These are phyloP conservation scores for Acorus gramineus DNA, from an alignment of 106 monocot genomes.

Conservation along the genomic window DNA sequence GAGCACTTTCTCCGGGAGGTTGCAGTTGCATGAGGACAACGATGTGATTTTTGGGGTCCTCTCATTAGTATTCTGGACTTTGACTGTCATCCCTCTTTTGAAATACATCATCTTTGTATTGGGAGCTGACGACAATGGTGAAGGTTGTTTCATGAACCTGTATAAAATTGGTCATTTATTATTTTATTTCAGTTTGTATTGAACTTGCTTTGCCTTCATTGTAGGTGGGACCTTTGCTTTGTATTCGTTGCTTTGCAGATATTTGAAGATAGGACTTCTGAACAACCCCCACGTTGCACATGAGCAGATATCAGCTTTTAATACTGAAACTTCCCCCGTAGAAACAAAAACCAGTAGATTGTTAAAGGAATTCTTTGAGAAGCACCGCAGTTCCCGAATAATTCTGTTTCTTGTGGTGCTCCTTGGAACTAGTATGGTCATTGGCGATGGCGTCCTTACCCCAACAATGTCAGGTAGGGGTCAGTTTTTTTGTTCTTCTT, in stretches of 20 bases:
- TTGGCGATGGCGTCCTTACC: conserved; percentile 75
- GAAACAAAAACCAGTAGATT: conserved; percentile 41
- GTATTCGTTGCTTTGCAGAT: conserved; percentile 67
- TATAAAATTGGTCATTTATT: background rate
- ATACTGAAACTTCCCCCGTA: conserved; percentile 2
- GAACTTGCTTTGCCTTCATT: background rate
- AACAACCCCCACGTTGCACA: conserved; percentile 7
- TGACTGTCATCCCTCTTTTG: conserved; percentile 45
- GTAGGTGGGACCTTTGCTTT: conserved; percentile 84
- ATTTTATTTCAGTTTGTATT: background rate
- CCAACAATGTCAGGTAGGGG: conserved; percentile 76
- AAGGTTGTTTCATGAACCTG: conserved; percentile 25
- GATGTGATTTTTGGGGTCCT: conserved; percentile 51
- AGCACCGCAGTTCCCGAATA: conserved; percentile 40
- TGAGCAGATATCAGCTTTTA: conserved; percentile 17
- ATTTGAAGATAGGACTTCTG: conserved; percentile 55
- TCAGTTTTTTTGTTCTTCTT: background rate
- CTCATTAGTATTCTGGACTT: conserved; percentile 63
- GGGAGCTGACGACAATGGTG: conserved; percentile 60
- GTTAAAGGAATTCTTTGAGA: conserved; percentile 55
- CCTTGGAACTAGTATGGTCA: conserved; percentile 69
- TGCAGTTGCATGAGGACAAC: conserved; percentile 38
- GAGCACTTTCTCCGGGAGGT: conserved; percentile 50
- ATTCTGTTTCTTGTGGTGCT: conserved; percentile 54
- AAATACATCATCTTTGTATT: conserved; percentile 66